These are phyloP conservation scores for Dionaea muscipula DNA, from an alignment of 179 eudicot genomes.

Conservation along the genomic window DNA sequence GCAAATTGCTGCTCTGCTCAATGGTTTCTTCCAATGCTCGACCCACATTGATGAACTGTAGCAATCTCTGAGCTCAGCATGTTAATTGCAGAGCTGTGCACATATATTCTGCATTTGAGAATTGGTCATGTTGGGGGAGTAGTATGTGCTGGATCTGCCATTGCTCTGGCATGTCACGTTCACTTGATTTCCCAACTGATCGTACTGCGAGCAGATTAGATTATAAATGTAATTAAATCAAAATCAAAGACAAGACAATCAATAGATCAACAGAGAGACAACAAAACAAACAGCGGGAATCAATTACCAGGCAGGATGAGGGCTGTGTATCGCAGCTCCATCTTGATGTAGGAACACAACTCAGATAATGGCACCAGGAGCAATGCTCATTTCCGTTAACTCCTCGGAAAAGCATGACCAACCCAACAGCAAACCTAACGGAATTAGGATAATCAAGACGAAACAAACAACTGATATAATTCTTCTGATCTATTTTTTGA, in stretches of 20 bases:
- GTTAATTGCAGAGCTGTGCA: conserved; percentile 37
- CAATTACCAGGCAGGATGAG: conserved; percentile 38
- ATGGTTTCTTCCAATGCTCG: no score
- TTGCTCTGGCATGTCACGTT: conserved; percentile 44
- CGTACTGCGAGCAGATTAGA: conserved; percentile 29
- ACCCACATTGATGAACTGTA: no score
- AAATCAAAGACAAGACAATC: conserved; percentile 11
- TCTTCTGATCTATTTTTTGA: no score
- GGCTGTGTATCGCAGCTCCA: conserved; percentile 55
- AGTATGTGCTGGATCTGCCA: conserved; percentile 30
- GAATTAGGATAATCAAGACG: conserved; percentile 2
- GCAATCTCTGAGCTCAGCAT: no score
- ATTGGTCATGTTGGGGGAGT: conserved; percentile 29
- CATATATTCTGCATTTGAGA: conserved; percentile 47
- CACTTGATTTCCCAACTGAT: conserved; percentile 33
- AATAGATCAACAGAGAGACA: not conserved
- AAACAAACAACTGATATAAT: no score
- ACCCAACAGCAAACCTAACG: conserved; percentile 46
- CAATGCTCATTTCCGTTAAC: conserved; percentile 55
- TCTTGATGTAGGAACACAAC: conserved; percentile 60
- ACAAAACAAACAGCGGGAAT: not conserved
- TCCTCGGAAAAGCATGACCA: conserved; percentile 55
- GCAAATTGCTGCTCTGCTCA: no score
- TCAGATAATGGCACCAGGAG: conserved; percentile 88
- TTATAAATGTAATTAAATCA: no score